Conservation (phyloP, 352 stramenopile genomes). For the Phytopythium oedochilum region DNA sequence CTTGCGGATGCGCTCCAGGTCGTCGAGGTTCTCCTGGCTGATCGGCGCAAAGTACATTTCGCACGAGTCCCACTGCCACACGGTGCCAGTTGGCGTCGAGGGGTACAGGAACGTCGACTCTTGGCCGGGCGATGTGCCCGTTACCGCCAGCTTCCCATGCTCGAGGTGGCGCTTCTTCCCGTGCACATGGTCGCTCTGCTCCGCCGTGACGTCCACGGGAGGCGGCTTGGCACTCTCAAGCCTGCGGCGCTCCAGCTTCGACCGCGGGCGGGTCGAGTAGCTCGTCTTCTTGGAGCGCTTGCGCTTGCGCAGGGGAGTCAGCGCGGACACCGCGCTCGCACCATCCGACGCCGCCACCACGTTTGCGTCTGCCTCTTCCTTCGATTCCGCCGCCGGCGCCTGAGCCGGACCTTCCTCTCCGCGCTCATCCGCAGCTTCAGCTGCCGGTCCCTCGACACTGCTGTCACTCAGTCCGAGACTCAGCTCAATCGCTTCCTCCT, state of each 20-base stretch:
- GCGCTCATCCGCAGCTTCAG: not conserved
- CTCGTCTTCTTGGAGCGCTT: slow-evolving; percentile 43
- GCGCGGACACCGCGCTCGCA: not conserved
- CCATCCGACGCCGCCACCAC: not conserved
- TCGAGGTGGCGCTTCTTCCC: not conserved
- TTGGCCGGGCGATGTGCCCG: not conserved
- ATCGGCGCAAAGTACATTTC: slow-evolving; percentile 54
- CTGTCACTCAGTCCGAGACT: slow-evolving; percentile 30
- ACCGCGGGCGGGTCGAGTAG: slow-evolving; percentile 15
- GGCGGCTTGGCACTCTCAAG: not conserved
- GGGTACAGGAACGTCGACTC: slow-evolving; percentile 23
- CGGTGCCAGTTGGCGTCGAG: slow-evolving; percentile 20
- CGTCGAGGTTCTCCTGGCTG: slow-evolving; percentile 43
- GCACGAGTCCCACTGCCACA: slow-evolving; percentile 65
- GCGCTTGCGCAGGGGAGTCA: slow-evolving; percentile 17
- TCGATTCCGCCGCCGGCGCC: not conserved
- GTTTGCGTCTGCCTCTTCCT: not conserved
- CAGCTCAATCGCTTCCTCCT: slow-evolving; percentile 25
- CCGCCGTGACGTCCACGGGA: not conserved
- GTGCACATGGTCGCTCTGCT: not conserved
- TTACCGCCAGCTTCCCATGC: not conserved
- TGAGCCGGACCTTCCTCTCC: not conserved
- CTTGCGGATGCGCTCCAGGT: slow-evolving; percentile 42
- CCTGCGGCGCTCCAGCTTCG: not conserved
- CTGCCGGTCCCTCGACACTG: slow-evolving; percentile 10